Percentiles rank a stretch among this genome's conserved stretches.
phyloP scores from a whole-genome alignment of 1,284 basidiomycete species.

The Heterobasidion parviporum region DNA sequence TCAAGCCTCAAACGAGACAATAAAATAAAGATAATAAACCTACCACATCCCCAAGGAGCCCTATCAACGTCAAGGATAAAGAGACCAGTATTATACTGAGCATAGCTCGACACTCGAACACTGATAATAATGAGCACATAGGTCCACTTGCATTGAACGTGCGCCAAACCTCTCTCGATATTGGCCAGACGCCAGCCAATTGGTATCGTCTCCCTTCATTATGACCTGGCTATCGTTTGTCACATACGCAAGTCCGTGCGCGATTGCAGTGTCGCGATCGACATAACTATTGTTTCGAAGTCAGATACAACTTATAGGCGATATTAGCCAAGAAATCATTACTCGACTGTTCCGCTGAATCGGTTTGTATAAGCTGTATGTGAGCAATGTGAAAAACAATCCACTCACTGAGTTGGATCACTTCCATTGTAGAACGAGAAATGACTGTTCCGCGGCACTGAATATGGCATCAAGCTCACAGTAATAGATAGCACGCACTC shows the following conservation, averaged over 20 bases:
- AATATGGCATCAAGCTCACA: background rate
- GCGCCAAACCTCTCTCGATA: constrained; percentile 46
- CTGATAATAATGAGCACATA: constrained; percentile 21
- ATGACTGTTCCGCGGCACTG: constrained; percentile 25
- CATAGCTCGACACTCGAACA: constrained; percentile 37
- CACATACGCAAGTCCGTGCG: constrained; percentile 41
- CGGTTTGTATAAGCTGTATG: background rate
- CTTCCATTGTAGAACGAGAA: constrained; percentile 51
- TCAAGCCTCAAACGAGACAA: constrained; percentile 8
- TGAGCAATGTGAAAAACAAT: background rate
- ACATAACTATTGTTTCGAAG: constrained; percentile 36
- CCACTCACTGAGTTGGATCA: constrained; percentile 59
- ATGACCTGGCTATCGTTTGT: constrained; percentile 51
- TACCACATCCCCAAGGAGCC: background rate
- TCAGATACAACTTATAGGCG: constrained; percentile 2
- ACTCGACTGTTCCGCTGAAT: constrained; percentile 55
- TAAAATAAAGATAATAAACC: background rate
- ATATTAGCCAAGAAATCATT: constrained; percentile 14
- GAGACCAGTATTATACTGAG: background rate
- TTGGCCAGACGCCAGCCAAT: constrained; percentile 39
- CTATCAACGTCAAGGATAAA: background rate
- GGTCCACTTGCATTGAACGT: background rate
- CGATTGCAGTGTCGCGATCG: constrained; percentile 26
- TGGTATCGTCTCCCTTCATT: constrained; percentile 68
- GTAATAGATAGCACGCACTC: constrained; percentile 18